Percentiles rank a stretch among this genome's conserved stretches.
phyloP scores from a whole-genome alignment of 2,329 filamentous ascomycete species.

The Coniochaeta sp. region DNA sequence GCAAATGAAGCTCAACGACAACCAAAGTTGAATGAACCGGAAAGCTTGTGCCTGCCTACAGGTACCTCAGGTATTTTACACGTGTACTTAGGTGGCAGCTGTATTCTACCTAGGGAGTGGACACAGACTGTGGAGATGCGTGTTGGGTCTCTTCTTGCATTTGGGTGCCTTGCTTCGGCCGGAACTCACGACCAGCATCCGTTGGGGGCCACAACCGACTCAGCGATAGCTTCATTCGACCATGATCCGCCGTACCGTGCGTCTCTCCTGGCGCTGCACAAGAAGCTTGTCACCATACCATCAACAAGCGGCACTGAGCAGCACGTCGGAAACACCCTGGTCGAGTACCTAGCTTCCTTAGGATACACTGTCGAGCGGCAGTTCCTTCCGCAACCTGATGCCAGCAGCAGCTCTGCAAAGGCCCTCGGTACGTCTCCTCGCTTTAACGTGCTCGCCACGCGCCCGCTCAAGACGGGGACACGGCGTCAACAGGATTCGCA shows the following conservation, averaged over 20 bases:
- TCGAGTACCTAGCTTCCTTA: conserved; percentile 49
- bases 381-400: conserved; percentile 23
- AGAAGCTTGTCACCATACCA: conserved; percentile 63
- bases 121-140: neutral
- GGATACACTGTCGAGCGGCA: conserved; percentile 38
- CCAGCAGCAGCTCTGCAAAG: neutral
- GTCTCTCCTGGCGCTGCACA: conserved; percentile 63
- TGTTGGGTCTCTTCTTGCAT: neutral
- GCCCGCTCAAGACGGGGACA: conserved; percentile 31
- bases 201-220: neutral
- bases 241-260: conserved; percentile 30
- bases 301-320: conserved; percentile 66
- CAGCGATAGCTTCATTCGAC: neutral
- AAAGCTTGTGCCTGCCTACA: no score
- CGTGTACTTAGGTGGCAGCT: no score
- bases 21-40: no score
- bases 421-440: conserved; percentile 22
- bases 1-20: no score
- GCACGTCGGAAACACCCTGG: conserved; percentile 60
- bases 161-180: neutral
- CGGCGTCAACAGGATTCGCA: conserved; percentile 11
- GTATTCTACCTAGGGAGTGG: neutral
- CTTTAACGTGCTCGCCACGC: conserved; percentile 73
- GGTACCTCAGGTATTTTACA: neutral
- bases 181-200: neutral